Evolutionary conservation across 495 filamentous ascomycete species (phyloP), one percentile per base, ranked within the genome.

Genomic region (Cercophora scortea): DNA sequence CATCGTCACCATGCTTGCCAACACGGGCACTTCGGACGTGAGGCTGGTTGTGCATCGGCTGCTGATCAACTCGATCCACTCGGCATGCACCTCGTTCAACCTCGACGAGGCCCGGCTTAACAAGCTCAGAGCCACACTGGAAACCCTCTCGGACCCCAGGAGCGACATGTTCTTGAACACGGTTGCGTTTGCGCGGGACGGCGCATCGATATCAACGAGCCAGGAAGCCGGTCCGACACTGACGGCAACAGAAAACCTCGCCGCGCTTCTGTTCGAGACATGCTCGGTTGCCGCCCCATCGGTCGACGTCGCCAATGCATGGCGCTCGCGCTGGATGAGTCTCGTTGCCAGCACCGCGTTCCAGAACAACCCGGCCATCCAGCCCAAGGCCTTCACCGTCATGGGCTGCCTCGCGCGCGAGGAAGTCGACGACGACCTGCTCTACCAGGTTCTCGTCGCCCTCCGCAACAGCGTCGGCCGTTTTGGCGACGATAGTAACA

Each of bases 301-400:
- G 4, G 70, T 80, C 13, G 80, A 84, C 55, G 67, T 83, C 60
- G 79, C 82, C 19, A 86, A 86, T 57, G 75, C 78, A 34, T 86
- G 82, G 82, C 77, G 82, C n/a, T 81, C 82, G 19, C 71, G 82
- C 40, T 86, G 82, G 82, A 86, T 85, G 82, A 81, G 79, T 56
- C 67, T 86, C 15, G 81, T 86, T 38, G 81, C 82, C 16, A 84
- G 80, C 61, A 86, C 82, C 3, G 82, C 82, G 3, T 86, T 86
- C 61, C 82, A 86, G 63, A 85, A 79, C 56, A 86, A 86, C 56
- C 82, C 81, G 11, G 80, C 82, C 6, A 83, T 86, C 46, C 82
- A 86, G 59, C 80, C 82, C 15, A 69, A 79, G 17, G 82, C 82
- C 25, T 86, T 86, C 52, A 78, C 82, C 0, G 81, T 85, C 35